Evolutionary conservation across 192 early-diverging fungal genomes (phyloP).

Genomic region (Podochytrium sp.): DNA sequence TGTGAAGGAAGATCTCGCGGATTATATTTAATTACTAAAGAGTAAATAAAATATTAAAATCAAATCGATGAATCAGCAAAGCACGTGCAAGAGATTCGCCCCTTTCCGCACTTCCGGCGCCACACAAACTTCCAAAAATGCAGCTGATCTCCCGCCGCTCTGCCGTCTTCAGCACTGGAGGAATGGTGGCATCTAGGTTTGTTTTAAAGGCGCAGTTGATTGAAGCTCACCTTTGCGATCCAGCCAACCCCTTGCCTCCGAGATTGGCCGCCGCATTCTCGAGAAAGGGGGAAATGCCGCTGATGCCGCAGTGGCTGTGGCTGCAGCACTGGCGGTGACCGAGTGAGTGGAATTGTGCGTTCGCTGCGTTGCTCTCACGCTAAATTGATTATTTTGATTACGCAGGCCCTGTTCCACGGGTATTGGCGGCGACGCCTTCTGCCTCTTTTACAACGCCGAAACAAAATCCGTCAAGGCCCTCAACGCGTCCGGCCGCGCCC

Average conservation of each 20-base stretch:
- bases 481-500: slow-evolving; percentile 56
- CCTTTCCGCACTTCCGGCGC: too few relatives aligned
- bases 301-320: slow-evolving; percentile 61
- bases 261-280: slow-evolving; percentile 67
- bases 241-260: slow-evolving; percentile 72
- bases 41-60: too few relatives aligned
- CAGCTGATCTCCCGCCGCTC: slow-evolving; percentile 39
- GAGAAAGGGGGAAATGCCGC: slow-evolving; percentile 77
- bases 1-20: not conserved
- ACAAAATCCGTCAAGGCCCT: slow-evolving; percentile 51
- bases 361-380: too few relatives aligned
- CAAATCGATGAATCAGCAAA: too few relatives aligned
- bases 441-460: slow-evolving; percentile 73
- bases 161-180: slow-evolving; percentile 58
- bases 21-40: not conserved
- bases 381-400: too few relatives aligned
- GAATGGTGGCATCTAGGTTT: slow-evolving; percentile 61
- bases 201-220: too few relatives aligned
- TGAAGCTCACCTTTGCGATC: not conserved
- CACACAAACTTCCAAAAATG: too few relatives aligned
- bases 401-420: slow-evolving; percentile 66
- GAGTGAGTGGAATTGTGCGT: too few relatives aligned
- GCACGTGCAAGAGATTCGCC: too few relatives aligned
- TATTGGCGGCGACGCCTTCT: slow-evolving; percentile 81
- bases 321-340: slow-evolving; percentile 71